Evolutionary conservation across 768 basidiomycete genomes (phyloP), one percentile per base, ranked within the genome.

Genomic region (Tricholoma hemisulphureum): DNA sequence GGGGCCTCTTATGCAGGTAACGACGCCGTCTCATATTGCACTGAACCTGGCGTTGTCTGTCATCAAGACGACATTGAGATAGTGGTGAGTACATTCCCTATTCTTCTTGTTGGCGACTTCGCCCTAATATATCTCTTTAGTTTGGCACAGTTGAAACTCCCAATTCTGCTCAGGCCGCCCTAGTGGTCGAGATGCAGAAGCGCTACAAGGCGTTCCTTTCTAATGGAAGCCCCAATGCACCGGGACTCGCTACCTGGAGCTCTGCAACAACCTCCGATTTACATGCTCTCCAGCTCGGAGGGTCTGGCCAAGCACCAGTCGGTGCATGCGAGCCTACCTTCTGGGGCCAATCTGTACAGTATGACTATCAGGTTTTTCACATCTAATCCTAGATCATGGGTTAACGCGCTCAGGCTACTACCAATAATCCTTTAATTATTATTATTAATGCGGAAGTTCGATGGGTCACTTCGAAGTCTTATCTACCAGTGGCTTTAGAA

Each of bases 11-110:
- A 91, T 69, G 84, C 88, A 10, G 80, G 79, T 39, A 92, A 91
- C 72, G 75, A 76, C 37, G 75, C 56, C 1, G 73, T 83, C 46
- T 64, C 82, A 0, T 84, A 79, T 67, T 92, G 90, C 72, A 78
- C 76, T 5, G 68, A 78, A 61, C 32, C 75, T 28, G 86, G 84
- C 32, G 70, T 74, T 29, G 85, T 91, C 35, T 92, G 90, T 71
- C 90, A 91, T 69, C 81, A 91, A 68, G 91, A 92, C 67, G 91
- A 93, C 65, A 92, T 93, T 58, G 73, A 86, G 74, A 85, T 89
- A 67, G 81, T 92, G 58, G 87, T 87, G 73, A 58, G 86, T 80
- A 28, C 23, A 32, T 43, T 39, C 55, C 28, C 53, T 37, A 4
- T 13, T 54, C 23, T 49, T 45, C 43, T 6, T 43, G 55, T 53